Evolutionary conservation across 768 basidiomycete genomes (phyloP).

Genomic region (Cystoderma amianthinum): DNA sequence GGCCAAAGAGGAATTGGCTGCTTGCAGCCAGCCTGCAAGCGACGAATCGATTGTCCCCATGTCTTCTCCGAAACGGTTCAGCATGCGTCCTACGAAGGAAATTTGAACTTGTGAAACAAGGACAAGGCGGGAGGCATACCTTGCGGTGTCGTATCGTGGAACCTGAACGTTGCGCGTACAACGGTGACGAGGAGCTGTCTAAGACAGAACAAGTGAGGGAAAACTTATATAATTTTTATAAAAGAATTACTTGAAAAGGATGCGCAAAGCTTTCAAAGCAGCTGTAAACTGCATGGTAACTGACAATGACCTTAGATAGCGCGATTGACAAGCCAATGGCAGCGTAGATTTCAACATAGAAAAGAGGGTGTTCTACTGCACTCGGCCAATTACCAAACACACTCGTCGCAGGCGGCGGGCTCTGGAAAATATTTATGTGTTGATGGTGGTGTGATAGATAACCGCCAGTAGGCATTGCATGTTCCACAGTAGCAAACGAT

Average conservation of each 20-base stretch:
- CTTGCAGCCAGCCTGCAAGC: slow-evolving; percentile 59
- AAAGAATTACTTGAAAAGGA: slow-evolving; percentile 29
- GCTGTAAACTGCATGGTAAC: slow-evolving; percentile 55
- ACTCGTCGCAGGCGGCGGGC: slow-evolving; percentile 13
- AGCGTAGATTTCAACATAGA: slow-evolving; percentile 66
- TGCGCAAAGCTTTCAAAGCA: slow-evolving; percentile 39
- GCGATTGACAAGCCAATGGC: slow-evolving; percentile 48
- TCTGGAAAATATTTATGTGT: slow-evolving; percentile 17
- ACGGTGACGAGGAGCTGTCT: slow-evolving; percentile 59
- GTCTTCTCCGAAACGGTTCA: slow-evolving; percentile 86
- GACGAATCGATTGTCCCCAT: slow-evolving; percentile 82
- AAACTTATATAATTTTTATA: background rate
- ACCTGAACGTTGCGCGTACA: slow-evolving; percentile 78
- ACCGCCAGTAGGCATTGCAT: slow-evolving; percentile 28
- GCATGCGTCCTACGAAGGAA: slow-evolving; percentile 58
- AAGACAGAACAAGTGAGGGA: no score
- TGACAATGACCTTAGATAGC: slow-evolving; percentile 36
- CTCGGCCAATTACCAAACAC: slow-evolving; percentile 33
- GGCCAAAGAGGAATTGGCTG: slow-evolving; percentile 73
- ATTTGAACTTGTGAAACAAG: background rate
- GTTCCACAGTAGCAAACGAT: slow-evolving; percentile 27
- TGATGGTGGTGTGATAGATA: slow-evolving; percentile 16
- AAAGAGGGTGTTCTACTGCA: slow-evolving; percentile 56
- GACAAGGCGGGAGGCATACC: slow-evolving; percentile 25
- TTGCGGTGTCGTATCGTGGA: slow-evolving; percentile 79